Evolutionary conservation across 139 green algal genomes (phyloP).

Genomic region (Deuterostichococcus epilithicus): DNA sequence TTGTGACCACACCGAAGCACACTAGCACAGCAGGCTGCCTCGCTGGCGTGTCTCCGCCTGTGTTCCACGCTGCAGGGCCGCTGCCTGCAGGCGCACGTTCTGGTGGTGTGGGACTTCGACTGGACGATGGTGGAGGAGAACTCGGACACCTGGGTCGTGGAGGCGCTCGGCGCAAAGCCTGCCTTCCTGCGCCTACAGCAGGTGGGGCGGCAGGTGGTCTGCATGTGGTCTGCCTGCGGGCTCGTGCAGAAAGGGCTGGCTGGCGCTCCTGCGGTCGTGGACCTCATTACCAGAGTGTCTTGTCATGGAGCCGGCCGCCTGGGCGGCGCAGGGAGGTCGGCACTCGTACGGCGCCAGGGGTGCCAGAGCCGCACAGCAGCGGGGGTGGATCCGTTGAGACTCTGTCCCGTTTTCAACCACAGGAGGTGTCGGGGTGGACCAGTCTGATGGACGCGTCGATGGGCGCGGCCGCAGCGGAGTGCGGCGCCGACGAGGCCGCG

Average conservation of each 20-base stretch:
- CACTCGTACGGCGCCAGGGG: too few species aligned
- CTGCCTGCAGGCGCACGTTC: not conserved
- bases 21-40: too few species aligned
- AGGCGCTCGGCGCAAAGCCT: conserved; percentile 15
- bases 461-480: not conserved
- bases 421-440: conserved; percentile 19
- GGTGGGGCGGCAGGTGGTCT: not conserved
- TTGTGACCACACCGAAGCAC: too few species aligned
- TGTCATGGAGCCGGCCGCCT: too few species aligned
- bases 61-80: not conserved
- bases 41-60: not conserved
- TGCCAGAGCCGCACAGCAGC: too few species aligned
- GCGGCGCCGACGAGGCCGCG: not conserved
- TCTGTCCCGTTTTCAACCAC: not conserved
- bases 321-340: too few species aligned
- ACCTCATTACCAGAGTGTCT: too few species aligned
- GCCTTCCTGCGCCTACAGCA: conserved; percentile 3
- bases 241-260: not conserved
- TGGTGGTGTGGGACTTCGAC: conserved; percentile 42
- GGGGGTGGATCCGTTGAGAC: not conserved
- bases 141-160: conserved; percentile 42
- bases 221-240: not conserved
- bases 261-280: not conserved
- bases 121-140: conserved; percentile 48
- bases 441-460: conserved; percentile 30